A percentile compares a stretch with the other conserved stretches of the same genome.
These are phyloP conservation scores for Zanthoxylum bungeanum DNA, from an alignment of 345 rosid genomes.

Conservation along the genomic window DNA sequence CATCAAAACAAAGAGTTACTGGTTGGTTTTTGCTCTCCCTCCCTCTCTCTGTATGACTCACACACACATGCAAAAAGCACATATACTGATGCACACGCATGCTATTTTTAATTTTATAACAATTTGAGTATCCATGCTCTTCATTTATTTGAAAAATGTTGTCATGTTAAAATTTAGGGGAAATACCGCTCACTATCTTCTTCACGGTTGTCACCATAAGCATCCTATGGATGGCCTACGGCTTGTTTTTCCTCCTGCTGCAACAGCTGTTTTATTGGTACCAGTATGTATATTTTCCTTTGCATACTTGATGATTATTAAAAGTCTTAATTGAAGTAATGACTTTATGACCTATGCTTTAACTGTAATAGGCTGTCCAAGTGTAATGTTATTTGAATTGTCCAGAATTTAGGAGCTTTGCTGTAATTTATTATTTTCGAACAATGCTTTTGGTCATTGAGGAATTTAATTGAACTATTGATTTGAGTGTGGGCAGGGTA, in stretches of 20 bases:
- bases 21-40: constrained; percentile 52
- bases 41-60: background rate
- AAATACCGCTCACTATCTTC: constrained; percentile 74
- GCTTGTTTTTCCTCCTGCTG: constrained; percentile 87
- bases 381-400: background rate
- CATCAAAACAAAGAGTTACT: constrained; percentile 74
- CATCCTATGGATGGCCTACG: constrained; percentile 87
- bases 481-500: background rate
- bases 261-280: constrained; percentile 60
- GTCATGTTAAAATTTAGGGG: constrained; percentile 42
- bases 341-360: background rate
- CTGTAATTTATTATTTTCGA: background rate
- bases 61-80: background rate
- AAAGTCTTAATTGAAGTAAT: background rate
- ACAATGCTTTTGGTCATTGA: background rate
- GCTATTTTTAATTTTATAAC: background rate
- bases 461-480: background rate
- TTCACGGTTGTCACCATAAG: constrained; percentile 91
- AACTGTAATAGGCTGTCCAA: background rate
- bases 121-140: background rate
- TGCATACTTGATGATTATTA: background rate
- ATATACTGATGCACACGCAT: background rate
- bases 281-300: constrained; percentile 45
- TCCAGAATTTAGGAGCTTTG: background rate
- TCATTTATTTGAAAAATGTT: background rate